Evolutionary conservation across 345 rosid species (phyloP).

Genomic region (Citrus cavaleriei): DNA sequence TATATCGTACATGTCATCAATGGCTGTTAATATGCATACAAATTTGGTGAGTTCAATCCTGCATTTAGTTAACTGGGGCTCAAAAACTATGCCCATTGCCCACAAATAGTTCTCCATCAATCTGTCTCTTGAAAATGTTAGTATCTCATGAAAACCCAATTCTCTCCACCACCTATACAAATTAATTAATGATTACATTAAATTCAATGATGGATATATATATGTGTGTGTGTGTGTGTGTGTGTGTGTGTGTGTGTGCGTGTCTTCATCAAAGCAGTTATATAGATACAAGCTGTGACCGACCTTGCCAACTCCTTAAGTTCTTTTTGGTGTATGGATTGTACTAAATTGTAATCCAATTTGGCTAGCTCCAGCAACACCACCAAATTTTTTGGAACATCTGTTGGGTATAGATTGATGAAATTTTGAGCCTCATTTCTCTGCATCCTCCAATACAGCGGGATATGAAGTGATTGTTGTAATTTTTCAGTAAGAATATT

Average conservation of each 20-base stretch:
- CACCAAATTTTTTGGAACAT: background rate
- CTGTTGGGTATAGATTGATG: constrained; percentile 5
- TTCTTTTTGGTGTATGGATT: constrained; percentile 9
- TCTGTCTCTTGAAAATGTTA: constrained; percentile 7
- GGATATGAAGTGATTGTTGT: constrained; percentile 11
- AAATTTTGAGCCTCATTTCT: constrained; percentile 12
- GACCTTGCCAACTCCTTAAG: constrained; percentile 10
- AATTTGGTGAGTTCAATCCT: constrained; percentile 12
- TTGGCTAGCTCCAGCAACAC: constrained; percentile 17
- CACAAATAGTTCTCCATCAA: constrained; percentile 20
- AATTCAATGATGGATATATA: background rate
- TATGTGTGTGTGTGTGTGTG: too few species aligned
- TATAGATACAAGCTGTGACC: too few species aligned
- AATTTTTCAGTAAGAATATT: background rate
- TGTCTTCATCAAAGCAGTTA: too few species aligned
- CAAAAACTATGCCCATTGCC: constrained; percentile 15
- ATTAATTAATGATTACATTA: background rate
- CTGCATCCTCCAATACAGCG: constrained; percentile 14
- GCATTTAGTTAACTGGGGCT: constrained; percentile 9
- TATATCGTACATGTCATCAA: constrained; percentile 23
- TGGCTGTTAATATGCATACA: constrained; percentile 7
- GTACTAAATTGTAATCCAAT: constrained; percentile 17
- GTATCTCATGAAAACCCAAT: constrained; percentile 1
- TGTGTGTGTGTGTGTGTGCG: too few species aligned
- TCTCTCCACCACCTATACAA: constrained; percentile 14